These are phyloP conservation scores for Phoma herbarum DNA, from an alignment of 2,329 filamentous ascomycete genomes.

Conservation along the genomic window DNA sequence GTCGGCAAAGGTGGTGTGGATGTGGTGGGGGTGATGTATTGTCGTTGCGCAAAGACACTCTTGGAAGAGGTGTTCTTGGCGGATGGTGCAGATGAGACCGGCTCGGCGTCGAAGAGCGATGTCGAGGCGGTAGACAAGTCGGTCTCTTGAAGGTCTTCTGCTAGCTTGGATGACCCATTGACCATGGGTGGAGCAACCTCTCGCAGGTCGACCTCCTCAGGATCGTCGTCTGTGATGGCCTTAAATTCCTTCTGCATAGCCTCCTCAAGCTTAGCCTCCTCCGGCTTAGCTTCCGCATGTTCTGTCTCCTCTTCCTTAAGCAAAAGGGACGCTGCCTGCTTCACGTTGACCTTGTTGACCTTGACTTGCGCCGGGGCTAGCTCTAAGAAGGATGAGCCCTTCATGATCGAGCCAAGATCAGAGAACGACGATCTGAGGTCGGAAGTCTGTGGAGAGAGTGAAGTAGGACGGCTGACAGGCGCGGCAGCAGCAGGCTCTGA, in stretches of 20 bases:
- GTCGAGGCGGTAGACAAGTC: conserved; percentile 10
- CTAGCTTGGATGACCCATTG: neutral
- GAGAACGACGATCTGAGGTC: conserved; percentile 15
- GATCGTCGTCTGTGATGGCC: conserved; percentile 6
- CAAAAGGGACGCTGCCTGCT: conserved; percentile 9
- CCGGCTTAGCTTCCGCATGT: neutral
- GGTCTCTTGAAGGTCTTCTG: conserved; percentile 4
- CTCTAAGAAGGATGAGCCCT: conserved; percentile 35
- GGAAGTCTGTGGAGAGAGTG: neutral
- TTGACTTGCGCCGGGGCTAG: conserved; percentile 9
- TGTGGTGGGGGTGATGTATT: conserved; percentile 56
- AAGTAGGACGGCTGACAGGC: neutral
- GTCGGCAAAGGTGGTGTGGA: conserved; percentile 53
- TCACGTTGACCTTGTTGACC: conserved; percentile 1
- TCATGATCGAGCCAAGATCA: conserved; percentile 37
- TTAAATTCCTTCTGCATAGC: conserved; percentile 18
- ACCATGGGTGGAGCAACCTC: conserved; percentile 1
- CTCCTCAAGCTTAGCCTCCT: conserved; percentile 7
- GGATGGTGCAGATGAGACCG: conserved; percentile 23
- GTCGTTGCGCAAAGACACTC: conserved; percentile 33
- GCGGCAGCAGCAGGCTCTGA: neutral
- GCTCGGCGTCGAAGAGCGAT: conserved; percentile 39
- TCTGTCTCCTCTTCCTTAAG: conserved; percentile 6
- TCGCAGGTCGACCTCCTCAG: conserved; percentile 5
- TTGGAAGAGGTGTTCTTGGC: conserved; percentile 21